phyloP scores from a whole-genome alignment of 2,329 filamentous ascomycete genomes.

The Xenoacremonium recifei region DNA sequence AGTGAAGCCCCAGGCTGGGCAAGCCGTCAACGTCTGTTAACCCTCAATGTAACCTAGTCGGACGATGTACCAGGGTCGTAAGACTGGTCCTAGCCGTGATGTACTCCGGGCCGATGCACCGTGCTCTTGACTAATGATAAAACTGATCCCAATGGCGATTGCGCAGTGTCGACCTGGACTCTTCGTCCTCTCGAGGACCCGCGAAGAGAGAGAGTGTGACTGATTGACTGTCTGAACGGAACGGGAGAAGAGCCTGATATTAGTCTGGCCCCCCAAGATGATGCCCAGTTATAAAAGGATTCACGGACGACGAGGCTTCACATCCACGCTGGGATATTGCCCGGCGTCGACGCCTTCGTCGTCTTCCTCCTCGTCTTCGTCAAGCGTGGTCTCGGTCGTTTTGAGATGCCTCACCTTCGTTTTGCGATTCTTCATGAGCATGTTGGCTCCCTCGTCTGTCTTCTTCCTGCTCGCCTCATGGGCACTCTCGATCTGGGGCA shows the following conservation, averaged over 20 bases:
- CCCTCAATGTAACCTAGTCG: constrained; percentile 24
- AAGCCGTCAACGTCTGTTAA: not conserved
- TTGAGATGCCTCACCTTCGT: constrained; percentile 20
- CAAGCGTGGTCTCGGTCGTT: constrained; percentile 17
- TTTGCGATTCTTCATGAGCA: constrained; percentile 19
- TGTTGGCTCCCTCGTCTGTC: constrained; percentile 22
- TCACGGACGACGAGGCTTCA: constrained; percentile 14
- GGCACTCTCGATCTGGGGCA: constrained; percentile 24
- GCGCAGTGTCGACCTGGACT: constrained; percentile 10
- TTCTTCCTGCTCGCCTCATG: constrained; percentile 21
- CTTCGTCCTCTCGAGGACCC: constrained; percentile 2
- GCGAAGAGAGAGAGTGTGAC: constrained; percentile 1
- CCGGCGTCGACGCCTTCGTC: constrained; percentile 12
- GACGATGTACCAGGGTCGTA: constrained; percentile 20
- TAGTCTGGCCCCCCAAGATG: constrained; percentile 6
- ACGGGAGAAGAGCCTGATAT: too few relatives aligned
- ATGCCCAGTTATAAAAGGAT: constrained; percentile 24
- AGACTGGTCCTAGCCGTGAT: constrained; percentile 14
- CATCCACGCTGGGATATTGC: constrained; percentile 11
- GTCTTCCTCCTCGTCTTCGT: constrained; percentile 1
- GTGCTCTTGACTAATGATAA: constrained; percentile 28
- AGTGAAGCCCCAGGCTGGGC: too few relatives aligned
- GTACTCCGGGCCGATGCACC: constrained; percentile 27
- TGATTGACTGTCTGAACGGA: not conserved
- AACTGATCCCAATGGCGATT: constrained; percentile 15